Evolutionary conservation across 83 land plant species (phyloP), one percentile per base, ranked within the genome.

Genomic region (Diphasiastrum complanatum): DNA sequence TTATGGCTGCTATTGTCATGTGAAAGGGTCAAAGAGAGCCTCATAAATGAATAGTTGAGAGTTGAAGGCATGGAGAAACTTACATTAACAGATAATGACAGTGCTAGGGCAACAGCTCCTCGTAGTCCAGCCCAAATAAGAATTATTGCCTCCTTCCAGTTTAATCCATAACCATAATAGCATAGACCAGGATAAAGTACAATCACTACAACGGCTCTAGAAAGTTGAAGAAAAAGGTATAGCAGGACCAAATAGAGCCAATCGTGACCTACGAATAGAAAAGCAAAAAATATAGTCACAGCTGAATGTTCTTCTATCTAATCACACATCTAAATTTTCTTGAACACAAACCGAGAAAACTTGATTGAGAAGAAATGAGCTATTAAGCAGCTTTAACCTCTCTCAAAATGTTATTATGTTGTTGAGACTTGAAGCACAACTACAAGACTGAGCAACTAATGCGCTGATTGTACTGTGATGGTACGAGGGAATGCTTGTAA

Each of bases 101-200:
- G 81, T 32, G 98, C 58, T 55, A 93, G 66, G 66, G 98, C 96
- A 18, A 93, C 98, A 52, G 89, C 88, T 30, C 98, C 98, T 50
- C 96, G 81, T 47, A 93, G 59, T 28, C 98, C 98, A 54, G 96
- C 80, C 96, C 98, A 93, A 5, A 73, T 51, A 22, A 93, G 84
- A 65, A 93, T 67, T 18, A 64, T 37, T 50, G 96, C 88, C 63
- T 93, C 98, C 51, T 83, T 89, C 91, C 87, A 93, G 22, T 81
- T 75, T 64, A 93, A 41, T 33, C 98, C 98, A 77, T 93, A 89
- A 41, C 98, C 98, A 76, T 85, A 89, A 63, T 76, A 82, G 34
- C 33, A 60, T 31, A 93, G 64, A 60, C 78, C 75, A 3, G 96
- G 96, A 73, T 64, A 87, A 23, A 83, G 75, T 20, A 72, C 47